Percentiles rank a stretch among this genome's conserved stretches.
Conservation (phyloP, 176 grass and related monocot genomes). For the Phragmites australis region DNA sequence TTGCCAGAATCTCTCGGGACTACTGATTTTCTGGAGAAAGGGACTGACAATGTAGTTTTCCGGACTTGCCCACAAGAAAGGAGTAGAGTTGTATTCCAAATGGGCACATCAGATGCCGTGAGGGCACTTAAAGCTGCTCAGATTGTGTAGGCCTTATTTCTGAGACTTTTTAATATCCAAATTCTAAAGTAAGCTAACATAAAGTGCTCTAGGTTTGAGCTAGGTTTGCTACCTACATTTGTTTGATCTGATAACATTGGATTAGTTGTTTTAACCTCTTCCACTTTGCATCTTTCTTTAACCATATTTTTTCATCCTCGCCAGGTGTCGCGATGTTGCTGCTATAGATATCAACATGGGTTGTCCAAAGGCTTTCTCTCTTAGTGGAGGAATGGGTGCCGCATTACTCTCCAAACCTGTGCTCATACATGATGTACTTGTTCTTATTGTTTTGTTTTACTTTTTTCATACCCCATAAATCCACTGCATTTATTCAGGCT, state of each 20-base stretch:
- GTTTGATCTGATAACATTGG: constrained; percentile 4
- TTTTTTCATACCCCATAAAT: constrained; percentile 9
- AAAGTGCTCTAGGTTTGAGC: not conserved
- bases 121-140: constrained; percentile 91
- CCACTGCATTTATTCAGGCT: constrained; percentile 36
- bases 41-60: constrained; percentile 84
- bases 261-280: not conserved
- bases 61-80: constrained; percentile 81
- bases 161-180: not conserved
- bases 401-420: constrained; percentile 98
- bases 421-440: constrained; percentile 92
- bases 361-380: constrained; percentile 85
- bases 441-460: constrained; percentile 28
- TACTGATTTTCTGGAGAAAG: constrained; percentile 91
- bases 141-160: constrained; percentile 70
- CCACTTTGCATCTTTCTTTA: constrained; percentile 24
- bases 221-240: not conserved
- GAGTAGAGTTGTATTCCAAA: constrained; percentile 86
- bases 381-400: constrained; percentile 96
- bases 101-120: constrained; percentile 87
- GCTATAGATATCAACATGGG: constrained; percentile 99
- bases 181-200: constrained; percentile 14
- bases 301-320: constrained; percentile 17
- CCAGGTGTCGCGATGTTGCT: constrained; percentile 82
- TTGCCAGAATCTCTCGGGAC: constrained; percentile 75